phyloP scores from a whole-genome alignment of 768 basidiomycete genomes.

The Sutorius australiensis region DNA sequence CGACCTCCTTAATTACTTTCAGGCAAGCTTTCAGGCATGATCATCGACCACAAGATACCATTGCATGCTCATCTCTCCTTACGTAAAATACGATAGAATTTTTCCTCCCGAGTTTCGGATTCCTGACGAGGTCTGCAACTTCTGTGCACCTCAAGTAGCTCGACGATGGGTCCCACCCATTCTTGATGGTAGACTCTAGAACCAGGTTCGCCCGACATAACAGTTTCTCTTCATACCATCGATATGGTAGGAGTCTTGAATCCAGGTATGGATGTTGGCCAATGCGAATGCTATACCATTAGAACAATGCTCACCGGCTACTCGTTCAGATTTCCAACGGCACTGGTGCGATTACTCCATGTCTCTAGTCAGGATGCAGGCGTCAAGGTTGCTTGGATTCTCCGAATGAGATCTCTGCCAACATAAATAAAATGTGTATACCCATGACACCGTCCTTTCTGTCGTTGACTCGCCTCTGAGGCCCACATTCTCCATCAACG shows the following conservation, averaged over 20 bases:
- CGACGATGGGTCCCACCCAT: conserved; percentile 49
- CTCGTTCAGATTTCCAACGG: too few relatives aligned
- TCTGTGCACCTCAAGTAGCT: conserved; percentile 32
- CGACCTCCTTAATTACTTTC: conserved; percentile 43
- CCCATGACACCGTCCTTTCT: too few relatives aligned
- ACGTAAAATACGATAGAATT: conserved; percentile 49
- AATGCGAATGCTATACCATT: too few relatives aligned
- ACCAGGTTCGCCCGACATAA: neutral
- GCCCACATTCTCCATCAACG: too few relatives aligned
- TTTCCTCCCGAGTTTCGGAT: conserved; percentile 3
- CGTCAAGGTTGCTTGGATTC: too few relatives aligned
- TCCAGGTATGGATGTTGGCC: too few relatives aligned
- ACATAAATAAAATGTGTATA: too few relatives aligned
- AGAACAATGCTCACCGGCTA: too few relatives aligned
- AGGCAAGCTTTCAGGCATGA: neutral
- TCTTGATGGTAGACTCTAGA: conserved; percentile 21
- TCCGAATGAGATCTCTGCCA: too few relatives aligned
- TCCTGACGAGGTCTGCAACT: conserved; percentile 34
- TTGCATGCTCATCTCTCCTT: conserved; percentile 43
- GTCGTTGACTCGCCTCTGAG: too few relatives aligned
- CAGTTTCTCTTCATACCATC: neutral
- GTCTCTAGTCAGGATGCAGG: too few relatives aligned
- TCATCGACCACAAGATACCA: conserved; percentile 20
- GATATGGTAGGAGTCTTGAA: neutral
- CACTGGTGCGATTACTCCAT: too few relatives aligned